Base-by-base conservation (phyloP, 352 stramenopile species). In the Phytophthora pinifolia region DNA sequence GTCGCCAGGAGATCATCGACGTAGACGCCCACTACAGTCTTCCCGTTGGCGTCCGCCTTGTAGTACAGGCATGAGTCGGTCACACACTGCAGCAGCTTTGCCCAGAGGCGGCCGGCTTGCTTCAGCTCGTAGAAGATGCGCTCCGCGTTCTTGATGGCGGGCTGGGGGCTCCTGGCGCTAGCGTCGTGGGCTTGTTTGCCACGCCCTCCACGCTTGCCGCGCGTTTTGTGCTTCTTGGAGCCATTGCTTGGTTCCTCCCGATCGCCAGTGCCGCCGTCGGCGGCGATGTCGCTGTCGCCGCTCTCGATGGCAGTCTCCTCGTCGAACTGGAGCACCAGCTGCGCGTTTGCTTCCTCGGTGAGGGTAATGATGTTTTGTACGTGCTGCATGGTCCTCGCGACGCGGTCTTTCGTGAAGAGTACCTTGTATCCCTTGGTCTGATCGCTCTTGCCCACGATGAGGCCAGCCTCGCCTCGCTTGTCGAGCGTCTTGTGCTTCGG, bases 1-100 rank as follows among this genome's bases (percentile, higher is more conserved):
- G 50, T 75, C 1, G 58, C 56, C 8, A 78, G 25, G 0, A 82
- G 27, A 35, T 82, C 72, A 17, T 76, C 67, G 0, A 70, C 54
- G 45, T 71, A 74, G 0, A 48, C 45, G 4, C 60, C 70, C 1
- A 67, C 50, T n/a, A 73, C 9, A 6, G 44, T 59, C 0, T 49
- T 50, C 0, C 35, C 46, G 15, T 5, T 9, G 0, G 12, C 12
- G 27, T 54, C n/a, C 13, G 8, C 15, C 29, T 50, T 58, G 29
- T 49, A 67, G 44, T 68, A 74, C 0, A 75, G 10, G 49, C 54
- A 75, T 13, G 48, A 46, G 54, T 80, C 63, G 1, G 62, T 59
- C 15, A 60, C 33, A 18, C 55, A 60, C 29, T 68, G 47, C 14
- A 70, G 31, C 1, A 60, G 27, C 31, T 74, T 49, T 13, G 46